Percentiles rank a stretch among this genome's conserved stretches.
These are phyloP conservation scores for Leccinum angustisporum DNA, from an alignment of 1,284 basidiomycete genomes.

Conservation along the genomic window DNA sequence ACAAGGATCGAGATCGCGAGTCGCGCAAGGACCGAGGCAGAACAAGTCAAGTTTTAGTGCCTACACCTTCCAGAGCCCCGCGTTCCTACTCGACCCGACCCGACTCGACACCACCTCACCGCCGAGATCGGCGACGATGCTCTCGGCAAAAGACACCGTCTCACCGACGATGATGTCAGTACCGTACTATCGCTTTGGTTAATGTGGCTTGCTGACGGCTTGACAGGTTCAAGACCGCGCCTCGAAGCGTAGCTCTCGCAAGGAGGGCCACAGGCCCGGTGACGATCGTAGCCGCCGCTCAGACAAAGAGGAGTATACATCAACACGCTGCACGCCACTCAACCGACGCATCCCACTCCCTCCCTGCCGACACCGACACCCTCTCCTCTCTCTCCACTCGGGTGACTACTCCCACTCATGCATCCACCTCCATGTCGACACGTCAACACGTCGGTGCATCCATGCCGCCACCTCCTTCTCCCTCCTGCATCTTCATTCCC, in stretches of 20 bases:
- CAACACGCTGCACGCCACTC: too few relatives aligned
- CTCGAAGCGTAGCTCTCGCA: slow-evolving; percentile 71
- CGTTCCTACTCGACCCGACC: slow-evolving; percentile 58
- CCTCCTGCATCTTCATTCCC: too few relatives aligned
- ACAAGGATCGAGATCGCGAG: slow-evolving; percentile 42
- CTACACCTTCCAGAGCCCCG: slow-evolving; percentile 47
- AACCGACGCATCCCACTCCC: too few relatives aligned
- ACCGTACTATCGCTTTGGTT: neutral
- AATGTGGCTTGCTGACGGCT: slow-evolving; percentile 17
- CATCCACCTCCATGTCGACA: too few relatives aligned
- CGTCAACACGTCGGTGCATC: too few relatives aligned
- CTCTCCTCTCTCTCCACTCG: too few relatives aligned
- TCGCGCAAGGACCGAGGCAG: slow-evolving; percentile 53
- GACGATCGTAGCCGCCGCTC: slow-evolving; percentile 66
- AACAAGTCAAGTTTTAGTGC: slow-evolving; percentile 35
- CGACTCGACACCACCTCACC: slow-evolving; percentile 50
- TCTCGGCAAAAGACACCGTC: slow-evolving; percentile 67
- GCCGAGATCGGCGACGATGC: slow-evolving; percentile 48
- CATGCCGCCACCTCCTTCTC: too few relatives aligned
- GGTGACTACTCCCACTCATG: too few relatives aligned
- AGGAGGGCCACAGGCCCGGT: slow-evolving; percentile 57
- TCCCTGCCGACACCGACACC: too few relatives aligned
- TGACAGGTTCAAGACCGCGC: slow-evolving; percentile 58
- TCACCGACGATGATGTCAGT: slow-evolving; percentile 63
- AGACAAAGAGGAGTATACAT: slow-evolving; percentile 53